Evolutionary conservation across 805 yeast species (phyloP), one percentile per base, ranked within the genome.

Genomic region (Komagataella populi): DNA sequence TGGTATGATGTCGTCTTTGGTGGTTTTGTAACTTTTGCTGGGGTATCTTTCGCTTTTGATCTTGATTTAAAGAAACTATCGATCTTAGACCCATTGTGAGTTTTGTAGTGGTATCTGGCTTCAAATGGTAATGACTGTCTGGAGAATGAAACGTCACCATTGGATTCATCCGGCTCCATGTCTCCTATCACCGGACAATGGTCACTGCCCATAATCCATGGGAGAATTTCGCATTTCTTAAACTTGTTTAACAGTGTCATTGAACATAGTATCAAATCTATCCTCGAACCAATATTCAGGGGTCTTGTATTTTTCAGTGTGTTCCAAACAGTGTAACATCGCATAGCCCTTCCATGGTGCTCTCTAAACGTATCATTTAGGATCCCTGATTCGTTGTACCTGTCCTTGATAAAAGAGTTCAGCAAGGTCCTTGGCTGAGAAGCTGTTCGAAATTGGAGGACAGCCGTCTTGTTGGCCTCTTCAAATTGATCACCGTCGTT

Each of bases 251-350:
- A 57, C 48, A 84, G 54, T 0, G 56, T 57, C 6, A 65, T 55
- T 23, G 84, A 74, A 0, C 76, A 65, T 6, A 89, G 63, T 5
- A 91, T 81, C 56, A 83, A 74, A 63, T 91, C 99, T 22, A 91
- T 83, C 50, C 99, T 70, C 1, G 96, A 84, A 0, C 99, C 97
- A 63, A 75, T 84, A 60, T 91, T 91, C 1, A 83, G 71, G 1
- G 93, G 89, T 30, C 99, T 68, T 18, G 85, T 76, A 57, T 84
- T 84, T 50, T 78, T 76, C 57, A 81, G 65, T 1, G 89, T 84
- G 64, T 89, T 90, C 99, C 99, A 91, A 48, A 90, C 93, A 0
- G 97, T 89, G 61, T 84, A 93, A 77, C 89, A 71, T 20, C 77
- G 80, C 59, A 76, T 61, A 48, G 80, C 69, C 14, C 83, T 65